phyloP scores from a whole-genome alignment of 1,284 basidiomycete genomes.

The Mycena citricolor region DNA sequence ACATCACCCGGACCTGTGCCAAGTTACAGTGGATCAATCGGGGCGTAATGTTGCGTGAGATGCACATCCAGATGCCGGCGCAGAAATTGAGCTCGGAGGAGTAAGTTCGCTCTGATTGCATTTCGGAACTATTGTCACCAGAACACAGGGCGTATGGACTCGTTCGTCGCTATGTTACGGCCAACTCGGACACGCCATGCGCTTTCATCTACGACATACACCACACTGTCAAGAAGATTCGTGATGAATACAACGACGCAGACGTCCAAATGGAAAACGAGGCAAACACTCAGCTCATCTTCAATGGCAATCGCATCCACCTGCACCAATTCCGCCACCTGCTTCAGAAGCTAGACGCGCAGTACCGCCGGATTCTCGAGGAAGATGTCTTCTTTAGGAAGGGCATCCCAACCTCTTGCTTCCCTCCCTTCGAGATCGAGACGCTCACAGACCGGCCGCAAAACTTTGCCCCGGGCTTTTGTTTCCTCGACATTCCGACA shows the following conservation, averaged over 20 bases:
- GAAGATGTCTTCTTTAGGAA: conserved; percentile 2
- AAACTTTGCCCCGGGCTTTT: conserved; percentile 3
- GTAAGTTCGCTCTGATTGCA: neutral
- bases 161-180: neutral
- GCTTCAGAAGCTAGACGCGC: neutral
- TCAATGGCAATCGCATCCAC: neutral
- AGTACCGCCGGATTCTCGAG: neutral
- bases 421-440: neutral
- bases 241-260: conserved; percentile 4
- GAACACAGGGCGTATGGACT: conserved; percentile 1
- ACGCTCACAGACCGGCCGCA: neutral
- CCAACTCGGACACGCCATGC: conserved; percentile 3
- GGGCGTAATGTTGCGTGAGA: neutral
- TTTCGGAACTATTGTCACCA: neutral
- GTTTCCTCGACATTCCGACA: neutral
- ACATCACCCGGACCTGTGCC: conserved; percentile 1
- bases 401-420: neutral
- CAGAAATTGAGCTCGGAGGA: neutral
- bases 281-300: neutral
- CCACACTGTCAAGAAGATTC: conserved; percentile 1
- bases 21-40: conserved; percentile 5
- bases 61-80: neutral
- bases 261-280: neutral
- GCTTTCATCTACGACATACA: neutral
- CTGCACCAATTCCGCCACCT: neutral